phyloP scores from a whole-genome alignment of 116 monocot species.

The Phalaenopsis hybrid region DNA sequence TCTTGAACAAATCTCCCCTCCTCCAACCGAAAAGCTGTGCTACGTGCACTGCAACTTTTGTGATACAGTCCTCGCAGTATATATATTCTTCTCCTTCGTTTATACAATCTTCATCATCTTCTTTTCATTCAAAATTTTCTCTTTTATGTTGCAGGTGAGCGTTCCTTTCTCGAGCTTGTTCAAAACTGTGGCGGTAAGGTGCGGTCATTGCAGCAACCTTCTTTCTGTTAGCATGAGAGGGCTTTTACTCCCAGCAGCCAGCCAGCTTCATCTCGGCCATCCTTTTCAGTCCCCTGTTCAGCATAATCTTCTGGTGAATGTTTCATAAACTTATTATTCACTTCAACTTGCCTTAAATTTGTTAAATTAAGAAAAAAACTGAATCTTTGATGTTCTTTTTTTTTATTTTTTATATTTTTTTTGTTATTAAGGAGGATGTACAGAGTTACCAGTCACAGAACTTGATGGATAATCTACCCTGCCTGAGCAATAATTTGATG shows the following conservation, averaged over 20 bases:
- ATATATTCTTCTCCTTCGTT: background rate
- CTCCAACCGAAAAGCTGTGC: slow-evolving; percentile 86
- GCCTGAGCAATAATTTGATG: slow-evolving; percentile 17
- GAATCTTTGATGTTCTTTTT: no score
- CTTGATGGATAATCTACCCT: slow-evolving; percentile 38
- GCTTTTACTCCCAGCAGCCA: slow-evolving; percentile 56
- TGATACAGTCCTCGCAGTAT: slow-evolving; percentile 94
- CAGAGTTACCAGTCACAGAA: slow-evolving; percentile 38
- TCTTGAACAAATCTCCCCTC: slow-evolving; percentile 56
- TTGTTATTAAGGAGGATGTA: slow-evolving; percentile 32
- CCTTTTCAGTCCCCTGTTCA: slow-evolving; percentile 49
- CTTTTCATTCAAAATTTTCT: background rate
- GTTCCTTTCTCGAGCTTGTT: slow-evolving; percentile 87
- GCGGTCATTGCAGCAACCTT: slow-evolving; percentile 96
- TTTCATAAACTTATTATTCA: background rate
- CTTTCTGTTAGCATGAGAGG: slow-evolving; percentile 91
- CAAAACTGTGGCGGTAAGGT: slow-evolving; percentile 95
- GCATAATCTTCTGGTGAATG: background rate
- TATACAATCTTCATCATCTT: background rate
- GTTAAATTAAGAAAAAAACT: no score
- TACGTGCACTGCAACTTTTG: slow-evolving; percentile 98
- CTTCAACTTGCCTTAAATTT: no score
- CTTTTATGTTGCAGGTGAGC: slow-evolving; percentile 55
- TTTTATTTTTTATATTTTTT: background rate
- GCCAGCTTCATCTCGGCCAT: slow-evolving; percentile 57